Conservation (phyloP, 768 basidiomycete species). For the Baorangia bicolor region DNA sequence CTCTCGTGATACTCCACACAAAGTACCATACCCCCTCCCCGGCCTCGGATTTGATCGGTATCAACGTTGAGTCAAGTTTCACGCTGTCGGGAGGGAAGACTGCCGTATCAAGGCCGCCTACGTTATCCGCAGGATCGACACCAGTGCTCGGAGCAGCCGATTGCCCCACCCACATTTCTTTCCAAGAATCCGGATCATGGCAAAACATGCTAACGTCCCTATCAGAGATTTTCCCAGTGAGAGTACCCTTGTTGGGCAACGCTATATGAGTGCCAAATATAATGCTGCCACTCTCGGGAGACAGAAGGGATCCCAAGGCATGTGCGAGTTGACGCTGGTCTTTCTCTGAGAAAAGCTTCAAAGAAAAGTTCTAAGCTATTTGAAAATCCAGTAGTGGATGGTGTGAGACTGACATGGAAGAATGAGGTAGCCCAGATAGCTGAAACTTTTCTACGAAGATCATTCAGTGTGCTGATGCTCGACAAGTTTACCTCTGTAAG, state of each 20-base stretch:
- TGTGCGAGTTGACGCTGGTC: constrained; percentile 26
- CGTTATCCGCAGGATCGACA: not conserved
- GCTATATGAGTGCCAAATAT: constrained; percentile 32
- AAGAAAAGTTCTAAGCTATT: constrained; percentile 20
- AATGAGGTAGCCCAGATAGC: constrained; percentile 50
- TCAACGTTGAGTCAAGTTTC: constrained; percentile 28
- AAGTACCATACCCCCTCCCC: constrained; percentile 5
- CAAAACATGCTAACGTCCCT: constrained; percentile 19
- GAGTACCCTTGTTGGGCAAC: constrained; percentile 9
- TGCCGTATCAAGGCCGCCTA: not conserved
- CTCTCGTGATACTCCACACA: constrained; percentile 22
- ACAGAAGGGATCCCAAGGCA: constrained; percentile 28
- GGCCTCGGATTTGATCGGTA: not conserved
- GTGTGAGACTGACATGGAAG: constrained; percentile 36
- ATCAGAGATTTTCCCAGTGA: not conserved
- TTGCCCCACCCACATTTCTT: constrained; percentile 24
- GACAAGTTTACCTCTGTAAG: constrained; percentile 24
- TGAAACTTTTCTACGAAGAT: constrained; percentile 45
- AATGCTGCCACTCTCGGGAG: constrained; percentile 27
- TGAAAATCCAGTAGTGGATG: constrained; percentile 21
- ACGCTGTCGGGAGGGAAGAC: constrained; percentile 35
- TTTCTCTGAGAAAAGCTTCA: constrained; percentile 27
- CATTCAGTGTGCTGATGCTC: constrained; percentile 41
- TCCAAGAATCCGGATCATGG: constrained; percentile 29
- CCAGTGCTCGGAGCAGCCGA: not conserved